Base-by-base conservation (phyloP, 495 filamentous ascomycete species). In the Aspergillus heteromorphus region DNA sequence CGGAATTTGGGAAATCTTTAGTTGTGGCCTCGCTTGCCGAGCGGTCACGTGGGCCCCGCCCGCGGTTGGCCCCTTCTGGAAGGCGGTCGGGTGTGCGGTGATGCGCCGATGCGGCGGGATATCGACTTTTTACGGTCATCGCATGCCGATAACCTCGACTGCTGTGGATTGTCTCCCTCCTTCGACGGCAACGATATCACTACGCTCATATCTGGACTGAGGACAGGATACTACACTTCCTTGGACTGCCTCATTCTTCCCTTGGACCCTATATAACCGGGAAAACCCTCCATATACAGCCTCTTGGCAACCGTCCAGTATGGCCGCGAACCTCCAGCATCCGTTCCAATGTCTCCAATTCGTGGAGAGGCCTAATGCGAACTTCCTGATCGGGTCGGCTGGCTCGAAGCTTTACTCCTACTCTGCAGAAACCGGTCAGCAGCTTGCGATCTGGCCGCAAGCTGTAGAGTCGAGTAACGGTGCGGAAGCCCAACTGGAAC, bases 401-500 rank as follows among this genome's bases (percentile, higher is more conserved):
- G 82, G 83, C 8, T 64, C 77, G n/a, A 69, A 71, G 51, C 70
- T 86, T 38, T 79, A 78, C 57, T 74, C 73, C 14, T 80, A 79
- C 45, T 67, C 73, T 54, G 67, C 73, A 1, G 53, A 65, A 31
- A 65, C 67, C 48, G 78, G 74, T 9, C 60, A 67, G 18, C 70
- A 73, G 23, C 66, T 81, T 13, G 71, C 74, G 43, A 67, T 66
- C 42, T 87, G 83, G 67, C 82, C 75, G 45, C 70, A 71, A 47
- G 62, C 69, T 60, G 63, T 73, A 47, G 65, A 65, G 7, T 30
- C 61, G 27, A 57, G 25, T 40, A 49, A 51, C 34, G 57, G 45
- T 16, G 53, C 61, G 51, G 57, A 56, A 14, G 45, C 66, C 43
- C 61, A 64, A 45, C 50, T 64, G 18, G 59, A 71, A 19, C 64